A percentile compares a stretch with the other conserved stretches of the same genome.
Conservation (phyloP, 352 stramenopile species). For the Phytopythium boreale region DNA sequence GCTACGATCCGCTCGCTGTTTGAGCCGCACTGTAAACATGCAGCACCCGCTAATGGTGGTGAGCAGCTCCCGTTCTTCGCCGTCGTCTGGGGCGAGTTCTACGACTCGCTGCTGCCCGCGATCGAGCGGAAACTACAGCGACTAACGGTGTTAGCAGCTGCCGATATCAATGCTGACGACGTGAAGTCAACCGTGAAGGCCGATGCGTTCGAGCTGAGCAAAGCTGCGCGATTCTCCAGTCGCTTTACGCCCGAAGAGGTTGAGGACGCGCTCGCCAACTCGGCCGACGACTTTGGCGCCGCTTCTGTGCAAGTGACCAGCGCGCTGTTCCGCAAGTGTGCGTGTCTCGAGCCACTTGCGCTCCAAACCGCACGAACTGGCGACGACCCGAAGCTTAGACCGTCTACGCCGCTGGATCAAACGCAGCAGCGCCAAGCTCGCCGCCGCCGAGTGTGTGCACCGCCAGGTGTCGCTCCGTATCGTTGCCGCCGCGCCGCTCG, state of each 20-base stretch:
- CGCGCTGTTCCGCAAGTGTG: constrained; percentile 42
- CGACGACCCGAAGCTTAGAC: neutral
- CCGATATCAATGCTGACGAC: neutral
- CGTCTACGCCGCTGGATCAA: neutral
- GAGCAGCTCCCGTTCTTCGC: constrained; percentile 51
- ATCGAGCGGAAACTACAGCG: constrained; percentile 33
- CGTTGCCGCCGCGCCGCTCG: constrained; percentile 40
- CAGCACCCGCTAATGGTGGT: constrained; percentile 19
- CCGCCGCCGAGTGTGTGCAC: constrained; percentile 39
- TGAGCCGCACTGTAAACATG: constrained; percentile 40
- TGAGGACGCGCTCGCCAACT: constrained; percentile 51
- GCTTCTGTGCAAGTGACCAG: constrained; percentile 13
- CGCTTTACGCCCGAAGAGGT: constrained; percentile 42
- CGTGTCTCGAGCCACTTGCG: constrained; percentile 39
- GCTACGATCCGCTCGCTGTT: constrained; percentile 36
- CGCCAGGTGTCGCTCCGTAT: constrained; percentile 34
- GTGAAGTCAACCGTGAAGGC: neutral
- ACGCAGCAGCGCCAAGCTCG: constrained; percentile 18
- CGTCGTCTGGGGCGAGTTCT: constrained; percentile 56
- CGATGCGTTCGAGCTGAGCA: neutral
- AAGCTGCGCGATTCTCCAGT: constrained; percentile 13
- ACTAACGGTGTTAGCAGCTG: neutral
- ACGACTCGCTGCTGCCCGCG: constrained; percentile 32
- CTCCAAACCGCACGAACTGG: neutral
- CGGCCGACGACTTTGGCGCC: constrained; percentile 50